Conservation (phyloP, 208 protist genomes). For the Acanthamoeba royreba region DNA sequence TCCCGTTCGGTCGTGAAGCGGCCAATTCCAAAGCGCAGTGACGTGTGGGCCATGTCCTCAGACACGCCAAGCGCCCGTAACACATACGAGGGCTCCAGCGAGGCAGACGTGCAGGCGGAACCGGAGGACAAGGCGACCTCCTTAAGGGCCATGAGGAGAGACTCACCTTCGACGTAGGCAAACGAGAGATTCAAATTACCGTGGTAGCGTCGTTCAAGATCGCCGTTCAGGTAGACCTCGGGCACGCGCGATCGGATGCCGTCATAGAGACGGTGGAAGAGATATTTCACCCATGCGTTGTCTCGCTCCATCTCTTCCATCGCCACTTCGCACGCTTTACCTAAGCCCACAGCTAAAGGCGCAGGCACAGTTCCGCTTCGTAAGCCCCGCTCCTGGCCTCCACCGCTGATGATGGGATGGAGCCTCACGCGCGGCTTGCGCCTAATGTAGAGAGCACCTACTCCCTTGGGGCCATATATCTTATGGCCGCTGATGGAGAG, state of each 20-base stretch:
- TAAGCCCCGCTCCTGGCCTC: slow-evolving; percentile 97
- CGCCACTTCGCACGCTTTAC: slow-evolving; percentile 89
- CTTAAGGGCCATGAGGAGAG: slow-evolving; percentile 97
- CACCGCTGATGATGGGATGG: slow-evolving; percentile 95
- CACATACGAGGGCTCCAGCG: slow-evolving; percentile 98
- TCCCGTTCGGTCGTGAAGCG: slow-evolving; percentile 96
- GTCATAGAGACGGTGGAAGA: slow-evolving; percentile 84
- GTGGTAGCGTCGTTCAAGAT: slow-evolving; percentile 86
- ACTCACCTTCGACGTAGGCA: slow-evolving; percentile 98
- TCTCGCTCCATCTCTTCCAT: slow-evolving; percentile 93
- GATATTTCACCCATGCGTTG: slow-evolving; percentile 78
- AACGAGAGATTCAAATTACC: slow-evolving; percentile 99
- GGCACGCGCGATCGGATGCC: slow-evolving; percentile 78
- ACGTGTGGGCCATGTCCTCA: slow-evolving; percentile 98
- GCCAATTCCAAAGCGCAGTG: slow-evolving; percentile 97
- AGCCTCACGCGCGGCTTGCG: slow-evolving; percentile 94
- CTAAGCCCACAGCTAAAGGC: slow-evolving; percentile 91
- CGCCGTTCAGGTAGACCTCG: slow-evolving; percentile 93
- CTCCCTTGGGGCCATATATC: slow-evolving; percentile 92
- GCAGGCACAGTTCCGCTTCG: slow-evolving; percentile 91
- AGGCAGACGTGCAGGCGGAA: slow-evolving; percentile 97
- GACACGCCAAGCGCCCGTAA: slow-evolving; percentile 96
- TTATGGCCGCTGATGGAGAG: slow-evolving; percentile 97
- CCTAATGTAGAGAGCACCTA: slow-evolving; percentile 84
- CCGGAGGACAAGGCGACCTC: slow-evolving; percentile 85